Evolutionary conservation across 352 stramenopile genomes (phyloP), one percentile per base, ranked within the genome.

Genomic region (Aphanomyces invadans): DNA sequence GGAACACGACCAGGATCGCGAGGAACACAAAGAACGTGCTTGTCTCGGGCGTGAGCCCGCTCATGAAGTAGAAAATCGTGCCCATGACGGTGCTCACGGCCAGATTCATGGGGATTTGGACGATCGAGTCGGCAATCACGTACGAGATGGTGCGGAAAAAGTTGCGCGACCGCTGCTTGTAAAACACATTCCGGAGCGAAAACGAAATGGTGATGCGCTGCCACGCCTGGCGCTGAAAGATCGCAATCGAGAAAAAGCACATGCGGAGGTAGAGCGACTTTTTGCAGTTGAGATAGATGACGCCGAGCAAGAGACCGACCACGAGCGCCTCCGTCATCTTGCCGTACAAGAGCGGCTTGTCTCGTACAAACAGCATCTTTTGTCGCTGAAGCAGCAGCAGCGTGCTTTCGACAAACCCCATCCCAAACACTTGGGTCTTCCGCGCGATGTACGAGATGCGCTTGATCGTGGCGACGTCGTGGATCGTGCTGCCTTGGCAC

Each of bases 11-110:
- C 12, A 95, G 66, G 36, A 95, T 80, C 0, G 81, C 60, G 60
- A 90, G 73, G 52, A 86, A 96, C 21, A 89, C 77, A 45, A 95
- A 76, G 70, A 83, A 95, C 62, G 85, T 83, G 45, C 75, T 66
- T 36, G 86, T 81, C 33, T 78, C 74, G 0, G 62, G 61, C 3
- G 73, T 79, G 38, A 97, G 70, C 0, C 87, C 88, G 70, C 90
- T 90, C 80, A 96, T 93, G 64, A 88, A 97, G 74, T 97, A 97
- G 15, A 88, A 79, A 69, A 89, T 77, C 0, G 86, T 89, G 1
- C 77, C 74, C 70, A 96, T 78, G 31, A 90, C 54, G 23, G 89
- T 76, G 15, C 81, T 81, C 62, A 93, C 83, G 11, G 76, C 65
- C 32, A 80, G 17, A 71, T 81, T 79, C 36, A 89, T 76, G 21